Percentiles rank a stretch among this genome's conserved stretches.
Conservation (phyloP, 768 basidiomycete species). For the Leucocoprinus sp. region DNA sequence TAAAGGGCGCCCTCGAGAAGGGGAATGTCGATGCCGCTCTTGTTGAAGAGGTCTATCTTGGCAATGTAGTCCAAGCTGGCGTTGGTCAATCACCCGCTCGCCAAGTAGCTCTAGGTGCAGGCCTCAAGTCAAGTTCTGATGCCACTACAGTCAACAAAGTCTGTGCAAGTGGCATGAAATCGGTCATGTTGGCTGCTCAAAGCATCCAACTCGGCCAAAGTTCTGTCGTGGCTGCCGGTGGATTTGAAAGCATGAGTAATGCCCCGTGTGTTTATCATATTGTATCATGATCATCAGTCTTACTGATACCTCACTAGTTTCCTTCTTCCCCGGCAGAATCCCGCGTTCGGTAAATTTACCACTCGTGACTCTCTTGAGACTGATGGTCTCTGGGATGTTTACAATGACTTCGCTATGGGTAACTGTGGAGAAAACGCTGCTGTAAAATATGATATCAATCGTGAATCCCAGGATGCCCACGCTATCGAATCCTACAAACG, state of each 20-base stretch:
- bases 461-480: slow-evolving; percentile 84
- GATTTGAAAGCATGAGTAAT: slow-evolving; percentile 99
- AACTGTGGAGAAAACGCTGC: slow-evolving; percentile 90
- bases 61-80: slow-evolving; percentile 96
- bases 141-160: slow-evolving; percentile 99
- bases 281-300: slow-evolving; percentile 5
- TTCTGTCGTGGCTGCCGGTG: slow-evolving; percentile 84
- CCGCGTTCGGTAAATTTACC: slow-evolving; percentile 83
- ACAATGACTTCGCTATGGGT: slow-evolving; percentile 98
- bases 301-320: slow-evolving; percentile 39
- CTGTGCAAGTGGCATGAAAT: slow-evolving; percentile 95
- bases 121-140: slow-evolving; percentile 77
- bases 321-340: slow-evolving; percentile 74
- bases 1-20: slow-evolving; percentile 84
- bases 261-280: slow-evolving; percentile 70
- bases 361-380: slow-evolving; percentile 80
- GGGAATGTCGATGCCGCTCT: slow-evolving; percentile 70
- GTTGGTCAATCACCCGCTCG: slow-evolving; percentile 98
- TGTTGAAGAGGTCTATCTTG: slow-evolving; percentile 96
- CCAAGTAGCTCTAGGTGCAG: slow-evolving; percentile 90
- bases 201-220: slow-evolving; percentile 82
- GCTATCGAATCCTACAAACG: slow-evolving; percentile 94
- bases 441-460: slow-evolving; percentile 71
- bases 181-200: slow-evolving; percentile 91
- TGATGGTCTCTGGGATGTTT: slow-evolving; percentile 96